A percentile compares a stretch with the other conserved stretches of the same genome.
phyloP scores from a whole-genome alignment of 306 rosid species.

The Styphnolobium japonicum region DNA sequence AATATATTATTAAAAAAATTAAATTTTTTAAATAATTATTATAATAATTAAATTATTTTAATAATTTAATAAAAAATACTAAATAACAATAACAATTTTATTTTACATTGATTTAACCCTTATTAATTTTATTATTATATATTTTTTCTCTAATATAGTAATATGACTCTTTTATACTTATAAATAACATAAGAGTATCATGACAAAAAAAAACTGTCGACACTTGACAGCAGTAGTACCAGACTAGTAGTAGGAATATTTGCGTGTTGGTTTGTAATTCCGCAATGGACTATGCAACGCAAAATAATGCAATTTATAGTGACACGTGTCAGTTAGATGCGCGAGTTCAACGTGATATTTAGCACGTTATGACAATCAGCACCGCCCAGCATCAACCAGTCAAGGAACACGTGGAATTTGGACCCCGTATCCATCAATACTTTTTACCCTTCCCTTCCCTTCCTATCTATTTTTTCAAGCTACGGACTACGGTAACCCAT shows the following conservation, averaged over 20 bases:
- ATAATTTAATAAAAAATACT: too few relatives aligned
- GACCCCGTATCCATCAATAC: not conserved
- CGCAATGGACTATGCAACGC: not conserved
- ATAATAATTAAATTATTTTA: too few relatives aligned
- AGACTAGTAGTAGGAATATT: not conserved
- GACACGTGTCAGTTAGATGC: slow-evolving; percentile 22
- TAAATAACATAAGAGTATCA: too few relatives aligned
- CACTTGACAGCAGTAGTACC: not conserved
- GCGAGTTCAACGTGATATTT: slow-evolving; percentile 25
- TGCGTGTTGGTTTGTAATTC: slow-evolving; percentile 6
- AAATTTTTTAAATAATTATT: too few relatives aligned
- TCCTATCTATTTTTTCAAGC: too few relatives aligned
- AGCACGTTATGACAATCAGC: not conserved
- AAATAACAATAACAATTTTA: too few relatives aligned
- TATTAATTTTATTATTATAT: too few relatives aligned
- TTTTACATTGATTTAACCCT: too few relatives aligned
- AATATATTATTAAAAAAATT: too few relatives aligned
- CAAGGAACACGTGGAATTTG: slow-evolving; percentile 2
- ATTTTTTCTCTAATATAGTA: too few relatives aligned
- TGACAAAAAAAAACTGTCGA: slow-evolving; percentile 1
- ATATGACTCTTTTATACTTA: too few relatives aligned
- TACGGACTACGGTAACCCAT: not conserved
- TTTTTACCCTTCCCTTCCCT: not conserved
- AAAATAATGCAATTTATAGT: not conserved
- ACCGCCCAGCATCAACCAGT: slow-evolving; percentile 24